phyloP scores from a whole-genome alignment of 169 alveolate genomes.

The Eimeria falciformis region DNA sequence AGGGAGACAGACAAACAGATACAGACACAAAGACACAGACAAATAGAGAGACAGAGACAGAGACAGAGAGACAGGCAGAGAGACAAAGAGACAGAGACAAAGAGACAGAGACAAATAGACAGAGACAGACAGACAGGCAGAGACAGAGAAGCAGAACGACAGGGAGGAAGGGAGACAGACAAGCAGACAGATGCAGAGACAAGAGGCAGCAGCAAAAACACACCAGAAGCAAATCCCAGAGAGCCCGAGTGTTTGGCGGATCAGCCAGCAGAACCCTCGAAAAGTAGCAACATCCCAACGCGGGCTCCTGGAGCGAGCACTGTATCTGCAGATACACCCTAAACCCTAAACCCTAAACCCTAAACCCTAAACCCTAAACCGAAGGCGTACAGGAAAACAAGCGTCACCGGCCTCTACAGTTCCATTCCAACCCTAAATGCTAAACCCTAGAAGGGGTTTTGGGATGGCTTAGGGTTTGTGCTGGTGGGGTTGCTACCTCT shows the following conservation, averaged over 20 bases:
- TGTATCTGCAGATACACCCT: background rate
- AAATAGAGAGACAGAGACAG: too few species aligned
- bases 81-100: background rate
- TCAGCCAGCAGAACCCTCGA: background rate
- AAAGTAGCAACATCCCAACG: background rate
- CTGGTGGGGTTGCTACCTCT: background rate
- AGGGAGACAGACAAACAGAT: background rate
- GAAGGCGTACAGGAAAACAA: too few species aligned
- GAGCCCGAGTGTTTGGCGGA: background rate
- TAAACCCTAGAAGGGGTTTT: background rate
- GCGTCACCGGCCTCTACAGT: too few species aligned
- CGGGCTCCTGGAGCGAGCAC: constrained; percentile 1
- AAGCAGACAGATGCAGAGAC: background rate
- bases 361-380: background rate
- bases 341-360: background rate
- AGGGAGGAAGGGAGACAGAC: too few species aligned
- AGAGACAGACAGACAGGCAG: too few species aligned
- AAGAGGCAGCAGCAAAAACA: background rate
- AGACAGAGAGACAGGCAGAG: too few species aligned
- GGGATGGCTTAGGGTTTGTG: background rate
- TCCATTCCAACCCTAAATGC: background rate
- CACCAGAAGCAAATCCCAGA: background rate
- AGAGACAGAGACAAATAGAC: too few species aligned
- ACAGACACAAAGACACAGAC: background rate
- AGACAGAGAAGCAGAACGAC: constrained; percentile 1